Evolutionary conservation across 179 eudicot genomes (phyloP).

Genomic region (Silene noctiflora): DNA sequence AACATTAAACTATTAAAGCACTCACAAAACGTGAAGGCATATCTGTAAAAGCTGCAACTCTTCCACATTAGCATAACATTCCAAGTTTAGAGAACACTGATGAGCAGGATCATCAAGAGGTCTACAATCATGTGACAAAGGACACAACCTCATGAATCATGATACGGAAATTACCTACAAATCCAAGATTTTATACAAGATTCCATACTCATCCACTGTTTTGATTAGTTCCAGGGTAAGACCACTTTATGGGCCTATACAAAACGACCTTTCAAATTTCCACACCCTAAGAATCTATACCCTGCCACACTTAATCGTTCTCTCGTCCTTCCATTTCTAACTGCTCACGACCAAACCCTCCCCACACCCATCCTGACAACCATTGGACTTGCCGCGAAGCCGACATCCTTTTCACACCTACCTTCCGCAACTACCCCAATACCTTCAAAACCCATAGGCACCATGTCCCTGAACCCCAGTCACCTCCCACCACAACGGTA

Average conservation of each 20-base stretch:
- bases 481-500: not conserved
- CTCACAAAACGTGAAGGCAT: not conserved
- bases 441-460: not conserved
- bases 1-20: not conserved
- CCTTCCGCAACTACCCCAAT: not conserved
- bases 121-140: constrained; percentile 1
- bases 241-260: not conserved
- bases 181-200: not conserved
- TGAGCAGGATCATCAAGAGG: not conserved
- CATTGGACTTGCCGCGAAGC: not conserved
- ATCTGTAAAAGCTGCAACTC: constrained; percentile 4
- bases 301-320: not conserved
- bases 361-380: not conserved
- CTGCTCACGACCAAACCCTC: not conserved
- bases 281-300: not conserved
- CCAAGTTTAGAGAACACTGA: not conserved
- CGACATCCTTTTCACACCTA: not conserved
- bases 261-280: not conserved
- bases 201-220: not conserved
- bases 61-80: not conserved
- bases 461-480: no score
- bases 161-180: not conserved
- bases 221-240: not conserved
- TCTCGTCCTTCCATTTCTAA: not conserved
- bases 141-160: not conserved